Percentiles rank a stretch among this genome's conserved stretches.
phyloP scores from a whole-genome alignment of 2,329 filamentous ascomycete species.

The Phyllosticta citriasiana region DNA sequence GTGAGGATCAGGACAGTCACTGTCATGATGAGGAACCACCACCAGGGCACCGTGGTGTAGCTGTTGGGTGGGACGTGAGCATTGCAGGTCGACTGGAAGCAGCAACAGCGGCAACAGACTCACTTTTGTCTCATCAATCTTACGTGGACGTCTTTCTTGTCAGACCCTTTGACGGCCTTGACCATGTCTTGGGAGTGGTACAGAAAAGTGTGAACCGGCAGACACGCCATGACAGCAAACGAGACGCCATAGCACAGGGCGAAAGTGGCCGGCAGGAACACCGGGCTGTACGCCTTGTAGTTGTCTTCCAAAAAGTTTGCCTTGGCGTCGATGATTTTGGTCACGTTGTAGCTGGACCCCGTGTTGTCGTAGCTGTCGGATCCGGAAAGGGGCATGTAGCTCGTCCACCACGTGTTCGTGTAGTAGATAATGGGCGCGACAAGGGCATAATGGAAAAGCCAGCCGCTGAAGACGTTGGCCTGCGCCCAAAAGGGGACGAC shows the following conservation, averaged over 20 bases:
- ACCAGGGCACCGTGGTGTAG: conserved; percentile 46
- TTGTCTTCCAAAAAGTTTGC: conserved; percentile 24
- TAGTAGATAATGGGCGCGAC: conserved; percentile 33
- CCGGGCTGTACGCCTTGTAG: conserved; percentile 32
- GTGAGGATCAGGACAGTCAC: conserved; percentile 22
- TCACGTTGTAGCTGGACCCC: conserved; percentile 53
- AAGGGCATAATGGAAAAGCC: conserved; percentile 27
- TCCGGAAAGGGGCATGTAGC: conserved; percentile 15
- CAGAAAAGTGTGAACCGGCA: conserved; percentile 30
- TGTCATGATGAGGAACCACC: conserved; percentile 45
- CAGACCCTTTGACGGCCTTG: conserved; percentile 49
- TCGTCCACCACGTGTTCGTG: conserved; percentile 41
- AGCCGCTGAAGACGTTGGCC: conserved; percentile 35
- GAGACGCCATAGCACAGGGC: conserved; percentile 28
- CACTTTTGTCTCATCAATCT: conserved; percentile 17
- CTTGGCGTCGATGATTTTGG: conserved; percentile 21
- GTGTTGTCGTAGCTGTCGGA: conserved; percentile 54
- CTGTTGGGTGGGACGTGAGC: conserved; percentile 42
- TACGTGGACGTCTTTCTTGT: conserved; percentile 28
- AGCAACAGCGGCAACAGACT: conserved; percentile 29
- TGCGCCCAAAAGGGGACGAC: conserved; percentile 28
- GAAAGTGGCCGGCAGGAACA: conserved; percentile 29
- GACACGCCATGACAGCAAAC: conserved; percentile 19
- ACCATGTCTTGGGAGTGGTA: conserved; percentile 28
- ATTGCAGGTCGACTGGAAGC: conserved; percentile 1